phyloP scores from a whole-genome alignment of 768 basidiomycete species.

The Russula virescens region DNA sequence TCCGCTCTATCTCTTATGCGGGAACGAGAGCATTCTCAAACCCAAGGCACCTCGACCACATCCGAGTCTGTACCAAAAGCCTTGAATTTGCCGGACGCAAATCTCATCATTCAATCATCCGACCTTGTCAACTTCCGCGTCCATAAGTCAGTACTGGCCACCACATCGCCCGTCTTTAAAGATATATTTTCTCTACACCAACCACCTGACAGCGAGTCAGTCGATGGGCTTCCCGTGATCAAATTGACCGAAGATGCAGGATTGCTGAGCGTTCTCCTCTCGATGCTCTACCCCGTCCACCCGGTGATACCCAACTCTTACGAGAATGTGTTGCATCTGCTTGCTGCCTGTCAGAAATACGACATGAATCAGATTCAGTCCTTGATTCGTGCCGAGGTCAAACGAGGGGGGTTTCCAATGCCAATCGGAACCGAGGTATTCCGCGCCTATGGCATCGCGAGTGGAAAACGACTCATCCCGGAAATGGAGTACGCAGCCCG shows the following conservation, averaged over 20 bases:
- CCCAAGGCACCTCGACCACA: no score
- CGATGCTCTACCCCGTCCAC: constrained; percentile 1
- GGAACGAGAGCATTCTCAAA: not conserved
- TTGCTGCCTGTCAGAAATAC: constrained; percentile 26
- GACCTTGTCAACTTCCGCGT: constrained; percentile 1
- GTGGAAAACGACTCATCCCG: not conserved
- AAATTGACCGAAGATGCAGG: constrained; percentile 7
- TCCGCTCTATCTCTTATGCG: not conserved
- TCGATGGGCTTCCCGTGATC: constrained; percentile 1
- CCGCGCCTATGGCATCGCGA: constrained; percentile 19
- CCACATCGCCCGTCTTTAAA: constrained; percentile 8
- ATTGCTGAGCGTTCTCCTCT: not conserved
- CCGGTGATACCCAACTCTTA: not conserved
- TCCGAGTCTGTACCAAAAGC: not conserved
- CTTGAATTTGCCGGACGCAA: not conserved
- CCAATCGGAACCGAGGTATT: constrained; percentile 1
- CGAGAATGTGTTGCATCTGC: not conserved
- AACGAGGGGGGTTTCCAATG: not conserved
- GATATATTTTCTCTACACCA: constrained; percentile 8
- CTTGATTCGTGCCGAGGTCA: not conserved
- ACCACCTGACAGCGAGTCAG: not conserved
- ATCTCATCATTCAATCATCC: constrained; percentile 6
- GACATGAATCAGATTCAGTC: constrained; percentile 19
- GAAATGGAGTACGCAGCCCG: constrained; percentile 1
- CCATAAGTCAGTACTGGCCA: constrained; percentile 8